Base-by-base conservation (phyloP, 202 grass and related monocot species). In the Schoenoplectus triqueter region DNA sequence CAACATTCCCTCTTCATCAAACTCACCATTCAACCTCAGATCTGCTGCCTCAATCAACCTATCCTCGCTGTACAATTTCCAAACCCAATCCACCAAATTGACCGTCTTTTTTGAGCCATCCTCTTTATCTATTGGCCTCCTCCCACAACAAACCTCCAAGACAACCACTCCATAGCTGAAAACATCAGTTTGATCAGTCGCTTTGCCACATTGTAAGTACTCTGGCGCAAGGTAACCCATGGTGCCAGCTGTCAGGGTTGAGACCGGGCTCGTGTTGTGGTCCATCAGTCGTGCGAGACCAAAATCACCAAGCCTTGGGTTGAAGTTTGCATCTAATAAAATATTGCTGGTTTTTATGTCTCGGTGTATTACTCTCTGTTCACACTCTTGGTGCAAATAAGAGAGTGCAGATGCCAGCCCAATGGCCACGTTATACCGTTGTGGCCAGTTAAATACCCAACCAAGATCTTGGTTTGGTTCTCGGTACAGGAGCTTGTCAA, bases 151-250 rank as follows among this genome's bases (percentile, higher is more conserved):
- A 21, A 95, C 90, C 77, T 98, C 95, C 8, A 98, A 84, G 3
- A 98, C 17, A 18, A 95, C 92, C 0, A 98, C 92, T 5, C 95
- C 95, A 40, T 98, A 98, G 84, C 95, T 98, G 81, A 98, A 98
- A 3, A 98, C 92, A 72, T 98, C 92, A 31, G 95, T 93, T 88
- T 93, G 90, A 51, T 98, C 92, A 0, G 92, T 98, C 14, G 95
- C 95, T 86, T 95, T 98, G 19, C 95, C 95, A 5, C 87, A 98
- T 78, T 98, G 95, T 5, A 98, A 86, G 78, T 98, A 98, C 85
- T 98, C 95, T 2, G 95, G 95, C 11, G 95, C 95, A 0, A 98
- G 92, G 88, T 98, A 98, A 1, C 91, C 95, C 95, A 98, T 98
- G 7, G 95, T 98, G 2, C 95, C 95, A 0, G 95, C 95, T 9